Evolutionary conservation across 495 filamentous ascomycete species (phyloP).

Genomic region (Aspergillus heteromorphus): DNA sequence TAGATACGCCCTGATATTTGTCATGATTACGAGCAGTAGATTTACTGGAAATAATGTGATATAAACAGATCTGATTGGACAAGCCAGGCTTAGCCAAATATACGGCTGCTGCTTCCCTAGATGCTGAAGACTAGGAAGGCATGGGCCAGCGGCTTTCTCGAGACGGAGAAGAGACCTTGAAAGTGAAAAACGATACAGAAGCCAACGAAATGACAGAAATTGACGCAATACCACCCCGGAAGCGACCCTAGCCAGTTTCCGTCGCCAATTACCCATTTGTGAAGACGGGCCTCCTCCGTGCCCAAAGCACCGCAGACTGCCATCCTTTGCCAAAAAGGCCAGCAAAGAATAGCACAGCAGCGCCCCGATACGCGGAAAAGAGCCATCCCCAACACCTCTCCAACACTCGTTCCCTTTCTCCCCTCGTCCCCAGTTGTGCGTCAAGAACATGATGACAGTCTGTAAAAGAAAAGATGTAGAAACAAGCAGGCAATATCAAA

Average conservation of each 20-base stretch:
- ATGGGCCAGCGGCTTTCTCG: not conserved
- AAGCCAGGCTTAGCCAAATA: not conserved
- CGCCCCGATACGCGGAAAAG: slow-evolving; percentile 6
- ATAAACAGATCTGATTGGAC: too few species aligned
- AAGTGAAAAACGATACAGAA: not conserved
- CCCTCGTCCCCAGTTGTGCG: slow-evolving; percentile 20
- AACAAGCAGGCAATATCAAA: slow-evolving; percentile 9
- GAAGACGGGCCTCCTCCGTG: slow-evolving; percentile 9
- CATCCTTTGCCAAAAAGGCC: slow-evolving; percentile 4
- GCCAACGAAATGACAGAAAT: slow-evolving; percentile 24
- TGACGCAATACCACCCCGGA: slow-evolving; percentile 49
- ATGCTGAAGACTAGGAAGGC: not conserved
- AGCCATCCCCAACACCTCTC: slow-evolving; percentile 9
- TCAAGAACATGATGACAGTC: slow-evolving; percentile 19
- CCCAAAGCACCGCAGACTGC: slow-evolving; percentile 6
- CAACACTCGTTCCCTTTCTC: slow-evolving; percentile 13
- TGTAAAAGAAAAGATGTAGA: slow-evolving; percentile 16
- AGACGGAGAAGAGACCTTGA: not conserved
- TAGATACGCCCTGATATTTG: not conserved
- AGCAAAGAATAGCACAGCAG: slow-evolving; percentile 5
- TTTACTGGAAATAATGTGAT: too few species aligned
- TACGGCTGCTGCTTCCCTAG: not conserved
- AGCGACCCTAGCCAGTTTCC: slow-evolving; percentile 49
- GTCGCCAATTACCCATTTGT: slow-evolving; percentile 36
- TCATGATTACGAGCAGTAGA: too few species aligned